Base-by-base conservation (phyloP, 106 monocot species). In the Ottelia alismoides region DNA sequence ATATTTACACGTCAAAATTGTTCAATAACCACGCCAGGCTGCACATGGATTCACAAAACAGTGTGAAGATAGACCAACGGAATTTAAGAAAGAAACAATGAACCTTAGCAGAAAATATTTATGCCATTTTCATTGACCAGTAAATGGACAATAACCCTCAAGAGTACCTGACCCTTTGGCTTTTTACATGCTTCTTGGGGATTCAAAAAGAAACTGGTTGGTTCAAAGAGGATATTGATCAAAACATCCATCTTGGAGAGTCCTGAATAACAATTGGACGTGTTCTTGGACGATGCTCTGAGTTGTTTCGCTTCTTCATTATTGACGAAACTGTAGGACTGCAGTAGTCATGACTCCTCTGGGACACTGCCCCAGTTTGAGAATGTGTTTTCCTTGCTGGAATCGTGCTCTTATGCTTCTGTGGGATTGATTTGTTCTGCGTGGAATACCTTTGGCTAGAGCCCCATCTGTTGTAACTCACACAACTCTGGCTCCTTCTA, bases 271-370 rank as follows among this genome's bases (percentile, higher is more conserved):
- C 61, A 31, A 47, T 78, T 57, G 55, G 64, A 0, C 78, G 77
- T 19, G 78, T 62, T 45, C 69, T 66, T 0, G 40, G 31, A 11
- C 68, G 51, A 53, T 67, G 74, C 43, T 80, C 87, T 3, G 63
- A 58, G 44, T 65, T 66, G 56, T 74, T 76, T 62, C 72, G 66
- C 66, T 88, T 96, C 78, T 96, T 96, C 88, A 85, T 85, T 61
- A 71, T 77, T 11, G 96, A 89, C 2, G 96, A 82, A 52, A 96
- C 88, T 0, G 96, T 96, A 0, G 88, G 88, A 53, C 85, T 82
- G 61, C 65, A 71, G 62, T 71, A 96, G 51, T 85, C 88, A 63
- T 85, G 88, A 52, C 81, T 72, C 56, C 55, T 88, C 23, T 89
- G 88, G 31, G 76, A 70, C 27, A 55, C 31, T 14, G 44, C 35